phyloP scores from a whole-genome alignment of 768 basidiomycete genomes.

The Exidia glandulosa region DNA sequence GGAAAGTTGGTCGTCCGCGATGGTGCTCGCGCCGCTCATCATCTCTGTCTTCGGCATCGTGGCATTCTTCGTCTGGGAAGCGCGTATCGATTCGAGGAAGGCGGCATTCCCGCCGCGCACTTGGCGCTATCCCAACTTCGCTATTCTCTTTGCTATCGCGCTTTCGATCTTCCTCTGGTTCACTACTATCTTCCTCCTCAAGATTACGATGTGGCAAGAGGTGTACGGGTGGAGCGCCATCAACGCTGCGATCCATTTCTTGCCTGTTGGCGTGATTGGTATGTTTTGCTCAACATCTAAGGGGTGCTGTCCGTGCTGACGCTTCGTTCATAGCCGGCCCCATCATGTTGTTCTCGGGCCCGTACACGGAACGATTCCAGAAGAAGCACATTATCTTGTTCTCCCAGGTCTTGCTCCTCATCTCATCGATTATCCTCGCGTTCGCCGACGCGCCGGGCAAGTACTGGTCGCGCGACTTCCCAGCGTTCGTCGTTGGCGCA shows the following conservation, averaged over 20 bases:
- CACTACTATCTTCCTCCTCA: slow-evolving; percentile 23
- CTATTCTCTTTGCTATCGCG: slow-evolving; percentile 26
- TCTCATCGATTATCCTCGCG: slow-evolving; percentile 31
- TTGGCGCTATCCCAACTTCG: slow-evolving; percentile 33
- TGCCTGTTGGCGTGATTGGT: neutral
- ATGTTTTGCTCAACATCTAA: too few species aligned
- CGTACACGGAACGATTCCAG: neutral
- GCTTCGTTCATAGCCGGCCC: slow-evolving; percentile 18
- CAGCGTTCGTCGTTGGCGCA: slow-evolving; percentile 40
- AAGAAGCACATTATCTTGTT: slow-evolving; percentile 35
- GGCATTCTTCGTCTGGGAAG: slow-evolving; percentile 43
- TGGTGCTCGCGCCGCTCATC: slow-evolving; percentile 35
- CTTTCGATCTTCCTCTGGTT: slow-evolving; percentile 34
- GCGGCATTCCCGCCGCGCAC: slow-evolving; percentile 35
- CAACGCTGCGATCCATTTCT: slow-evolving; percentile 23
- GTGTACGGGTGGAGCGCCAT: slow-evolving; percentile 32
- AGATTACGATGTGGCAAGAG: slow-evolving; percentile 30
- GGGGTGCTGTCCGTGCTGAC: too few species aligned
- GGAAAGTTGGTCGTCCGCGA: slow-evolving; percentile 36
- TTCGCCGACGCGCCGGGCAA: slow-evolving; percentile 27
- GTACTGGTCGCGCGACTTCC: slow-evolving; percentile 40
- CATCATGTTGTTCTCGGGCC: neutral
- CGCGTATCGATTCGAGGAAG: slow-evolving; percentile 23
- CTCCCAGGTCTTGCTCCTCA: slow-evolving; percentile 27
- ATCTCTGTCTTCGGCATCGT: slow-evolving; percentile 29